Conservation (phyloP, 2,329 filamentous ascomycete species). For the Colletotrichum plurivorum region DNA sequence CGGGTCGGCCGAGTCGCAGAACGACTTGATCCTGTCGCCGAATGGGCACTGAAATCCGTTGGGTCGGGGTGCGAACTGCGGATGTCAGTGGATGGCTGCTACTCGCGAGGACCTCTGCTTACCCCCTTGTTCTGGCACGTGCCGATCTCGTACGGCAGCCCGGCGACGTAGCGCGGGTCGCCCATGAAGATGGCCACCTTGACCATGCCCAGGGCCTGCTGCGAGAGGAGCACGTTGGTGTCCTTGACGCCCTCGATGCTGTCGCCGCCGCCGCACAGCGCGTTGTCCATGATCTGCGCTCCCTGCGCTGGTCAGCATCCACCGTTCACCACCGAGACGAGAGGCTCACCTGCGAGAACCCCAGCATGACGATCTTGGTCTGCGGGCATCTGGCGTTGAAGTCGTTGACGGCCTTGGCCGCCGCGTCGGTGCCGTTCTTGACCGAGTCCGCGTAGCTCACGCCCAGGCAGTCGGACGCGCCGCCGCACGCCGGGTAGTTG, state of each 20-base stretch:
- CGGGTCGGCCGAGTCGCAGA: slow-evolving; percentile 72
- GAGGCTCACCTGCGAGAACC: slow-evolving; percentile 70
- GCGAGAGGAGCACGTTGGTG: slow-evolving; percentile 58
- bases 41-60: slow-evolving; percentile 67
- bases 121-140: slow-evolving; percentile 71
- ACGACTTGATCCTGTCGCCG: slow-evolving; percentile 69
- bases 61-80: slow-evolving; percentile 69
- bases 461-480: slow-evolving; percentile 70
- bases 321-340: neutral
- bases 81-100: neutral
- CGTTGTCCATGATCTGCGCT: slow-evolving; percentile 75
- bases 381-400: slow-evolving; percentile 70
- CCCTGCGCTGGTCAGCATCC: slow-evolving; percentile 55
- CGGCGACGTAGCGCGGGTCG: slow-evolving; percentile 69
- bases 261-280: slow-evolving; percentile 72
- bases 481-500: slow-evolving; percentile 74
- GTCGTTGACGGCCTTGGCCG: slow-evolving; percentile 70
- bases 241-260: slow-evolving; percentile 59
- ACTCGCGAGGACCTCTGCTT: slow-evolving; percentile 48
- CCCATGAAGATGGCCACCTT: slow-evolving; percentile 78
- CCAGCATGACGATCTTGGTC: slow-evolving; percentile 71
- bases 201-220: slow-evolving; percentile 66
- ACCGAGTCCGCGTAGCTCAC: slow-evolving; percentile 73
- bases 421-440: slow-evolving; percentile 69
- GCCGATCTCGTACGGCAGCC: slow-evolving; percentile 72